Percentiles rank a stretch among this genome's conserved stretches.
phyloP scores from a whole-genome alignment of 805 yeast species.

The Zygosaccharomyces rouxii region DNA sequence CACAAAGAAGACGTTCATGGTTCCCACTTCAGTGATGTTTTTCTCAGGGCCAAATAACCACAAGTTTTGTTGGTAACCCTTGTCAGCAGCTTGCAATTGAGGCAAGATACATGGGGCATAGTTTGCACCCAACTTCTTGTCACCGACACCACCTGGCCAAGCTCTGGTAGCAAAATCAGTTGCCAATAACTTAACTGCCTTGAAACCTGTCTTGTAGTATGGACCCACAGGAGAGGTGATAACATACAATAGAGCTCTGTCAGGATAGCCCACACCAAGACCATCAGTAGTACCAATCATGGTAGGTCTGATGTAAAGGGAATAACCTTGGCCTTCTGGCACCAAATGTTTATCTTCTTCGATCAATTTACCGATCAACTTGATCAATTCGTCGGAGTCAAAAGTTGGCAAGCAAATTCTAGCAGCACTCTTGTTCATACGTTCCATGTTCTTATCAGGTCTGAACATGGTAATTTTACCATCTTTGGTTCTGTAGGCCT shows the following conservation, averaged over 20 bases:
- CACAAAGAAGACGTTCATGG: slow-evolving; percentile 92
- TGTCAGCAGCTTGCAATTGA: slow-evolving; percentile 79
- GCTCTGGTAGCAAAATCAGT: slow-evolving; percentile 96
- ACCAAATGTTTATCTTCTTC: slow-evolving; percentile 71
- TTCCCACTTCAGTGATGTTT: slow-evolving; percentile 91
- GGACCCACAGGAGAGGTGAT: slow-evolving; percentile 97
- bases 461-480: slow-evolving; percentile 80
- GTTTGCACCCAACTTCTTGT: slow-evolving; percentile 94
- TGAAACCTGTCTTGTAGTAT: slow-evolving; percentile 90
- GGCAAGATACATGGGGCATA: slow-evolving; percentile 95
- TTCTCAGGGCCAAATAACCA: slow-evolving; percentile 94
- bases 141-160: slow-evolving; percentile 99
- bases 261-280: slow-evolving; percentile 82
- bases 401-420: slow-evolving; percentile 88
- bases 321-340: slow-evolving; percentile 83
- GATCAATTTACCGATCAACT: slow-evolving; percentile 71
- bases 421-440: slow-evolving; percentile 85
- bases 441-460: slow-evolving; percentile 84
- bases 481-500: slow-evolving; percentile 70
- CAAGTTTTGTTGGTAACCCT: slow-evolving; percentile 93
- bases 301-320: slow-evolving; percentile 91
- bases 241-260: slow-evolving; percentile 74
- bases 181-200: slow-evolving; percentile 91
- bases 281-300: slow-evolving; percentile 88
- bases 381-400: slow-evolving; percentile 70